phyloP scores from a whole-genome alignment of 1,284 basidiomycete genomes.

The Austropuccinia psidii region DNA sequence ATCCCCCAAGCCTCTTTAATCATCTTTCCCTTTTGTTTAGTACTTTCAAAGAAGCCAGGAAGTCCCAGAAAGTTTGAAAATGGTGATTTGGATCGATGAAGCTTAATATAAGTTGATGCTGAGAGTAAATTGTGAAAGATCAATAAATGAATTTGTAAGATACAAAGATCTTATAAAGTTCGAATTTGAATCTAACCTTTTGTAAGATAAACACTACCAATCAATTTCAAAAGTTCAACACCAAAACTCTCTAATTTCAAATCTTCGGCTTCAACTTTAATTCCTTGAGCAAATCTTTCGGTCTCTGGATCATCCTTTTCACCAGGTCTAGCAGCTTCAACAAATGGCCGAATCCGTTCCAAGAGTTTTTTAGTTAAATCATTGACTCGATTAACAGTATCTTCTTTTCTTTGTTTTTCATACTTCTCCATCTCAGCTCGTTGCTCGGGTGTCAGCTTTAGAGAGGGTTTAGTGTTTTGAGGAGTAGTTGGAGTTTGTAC shows the following conservation, averaged over 20 bases:
- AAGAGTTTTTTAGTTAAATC: slow-evolving; percentile 65
- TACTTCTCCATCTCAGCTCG: slow-evolving; percentile 54
- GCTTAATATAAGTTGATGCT: slow-evolving; percentile 81
- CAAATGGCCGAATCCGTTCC: slow-evolving; percentile 74
- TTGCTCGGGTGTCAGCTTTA: slow-evolving; percentile 48
- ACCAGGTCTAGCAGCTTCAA: slow-evolving; percentile 63
- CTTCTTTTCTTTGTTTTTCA: slow-evolving; percentile 60
- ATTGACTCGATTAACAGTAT: slow-evolving; percentile 50
- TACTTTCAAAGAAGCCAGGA: slow-evolving; percentile 81
- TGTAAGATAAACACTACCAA: slow-evolving; percentile 40
- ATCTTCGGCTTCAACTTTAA: slow-evolving; percentile 84
- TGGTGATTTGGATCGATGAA: slow-evolving; percentile 43
- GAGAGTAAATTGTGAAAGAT: slow-evolving; percentile 61
- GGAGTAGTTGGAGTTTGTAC: not conserved
- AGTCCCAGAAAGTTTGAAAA: slow-evolving; percentile 75
- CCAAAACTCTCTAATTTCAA: slow-evolving; percentile 97
- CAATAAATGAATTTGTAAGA: not conserved
- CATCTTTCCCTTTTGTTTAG: slow-evolving; percentile 71
- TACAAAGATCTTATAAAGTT: not conserved
- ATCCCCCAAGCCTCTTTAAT: slow-evolving; percentile 92
- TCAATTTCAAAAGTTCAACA: slow-evolving; percentile 63
- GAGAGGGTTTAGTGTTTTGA: slow-evolving; percentile 1
- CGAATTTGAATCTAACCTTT: not conserved
- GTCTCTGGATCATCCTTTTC: slow-evolving; percentile 38
- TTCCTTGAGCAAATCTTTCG: slow-evolving; percentile 59